These are phyloP conservation scores for Blastobotrys persicus DNA, from an alignment of 1,139 yeast genomes.

Conservation along the genomic window DNA sequence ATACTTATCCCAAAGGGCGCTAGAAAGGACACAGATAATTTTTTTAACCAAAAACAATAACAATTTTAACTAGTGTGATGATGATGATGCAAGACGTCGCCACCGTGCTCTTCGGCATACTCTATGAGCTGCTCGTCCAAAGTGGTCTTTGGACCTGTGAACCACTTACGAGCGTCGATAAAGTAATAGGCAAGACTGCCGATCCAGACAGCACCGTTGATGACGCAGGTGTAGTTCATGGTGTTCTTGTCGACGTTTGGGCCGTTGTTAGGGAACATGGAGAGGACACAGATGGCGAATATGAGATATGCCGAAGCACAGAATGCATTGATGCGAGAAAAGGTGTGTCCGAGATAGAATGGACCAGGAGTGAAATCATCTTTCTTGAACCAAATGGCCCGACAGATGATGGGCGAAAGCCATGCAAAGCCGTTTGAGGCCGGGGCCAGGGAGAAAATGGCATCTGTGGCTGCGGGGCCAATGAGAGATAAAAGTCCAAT, in stretches of 20 bases:
- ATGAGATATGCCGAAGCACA: constrained; percentile 39
- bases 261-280: constrained; percentile 58
- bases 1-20: too few species aligned
- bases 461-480: constrained; percentile 58
- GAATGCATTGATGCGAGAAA: constrained; percentile 40
- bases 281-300: constrained; percentile 58
- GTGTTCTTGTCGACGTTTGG: constrained; percentile 43
- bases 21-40: too few species aligned
- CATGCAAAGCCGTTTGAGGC: constrained; percentile 64
- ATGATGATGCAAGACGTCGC: constrained; percentile 1
- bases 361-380: constrained; percentile 60
- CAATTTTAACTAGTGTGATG: background rate
- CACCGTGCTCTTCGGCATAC: constrained; percentile 5
- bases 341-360: constrained; percentile 53
- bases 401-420: constrained; percentile 54
- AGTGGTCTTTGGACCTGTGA: constrained; percentile 61
- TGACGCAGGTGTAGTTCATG: constrained; percentile 66
- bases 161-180: constrained; percentile 59
- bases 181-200: constrained; percentile 50
- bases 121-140: constrained; percentile 34
- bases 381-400: constrained; percentile 39
- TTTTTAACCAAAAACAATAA: too few species aligned
- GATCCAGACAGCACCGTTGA: constrained; percentile 58
- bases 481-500: constrained; percentile 59
- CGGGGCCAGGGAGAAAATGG: constrained; percentile 56